Percentiles rank a stretch among this genome's conserved stretches.
Conservation (phyloP, 1,284 basidiomycete genomes). For the Hemileia vastatrix region DNA sequence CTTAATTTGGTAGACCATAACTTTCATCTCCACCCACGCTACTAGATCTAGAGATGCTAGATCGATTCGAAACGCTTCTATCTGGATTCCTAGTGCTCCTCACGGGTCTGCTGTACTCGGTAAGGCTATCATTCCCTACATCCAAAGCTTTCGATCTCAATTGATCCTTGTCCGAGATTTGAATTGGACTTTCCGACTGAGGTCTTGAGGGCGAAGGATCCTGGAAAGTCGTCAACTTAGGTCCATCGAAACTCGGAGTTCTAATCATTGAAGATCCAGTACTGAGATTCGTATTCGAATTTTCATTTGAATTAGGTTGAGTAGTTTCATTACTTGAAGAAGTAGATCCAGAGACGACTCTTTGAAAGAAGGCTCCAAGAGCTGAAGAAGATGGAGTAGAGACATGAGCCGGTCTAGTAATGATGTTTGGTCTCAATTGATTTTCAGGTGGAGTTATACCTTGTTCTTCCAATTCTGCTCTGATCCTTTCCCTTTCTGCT, state of each 20-base stretch:
- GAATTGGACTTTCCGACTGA: constrained; percentile 25
- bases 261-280: no score
- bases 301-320: no score
- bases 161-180: constrained; percentile 26
- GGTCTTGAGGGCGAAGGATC: constrained; percentile 15
- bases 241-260: no score
- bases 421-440: constrained; percentile 25
- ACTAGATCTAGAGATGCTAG: constrained; percentile 8
- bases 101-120: constrained; percentile 6
- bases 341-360: no score
- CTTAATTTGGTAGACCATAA: constrained; percentile 23
- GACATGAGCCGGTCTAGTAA: constrained; percentile 13
- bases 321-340: no score
- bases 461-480: constrained; percentile 30
- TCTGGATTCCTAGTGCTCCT: constrained; percentile 24
- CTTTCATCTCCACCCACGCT: constrained; percentile 31
- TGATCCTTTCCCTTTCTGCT: constrained; percentile 33
- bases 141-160: constrained; percentile 21
- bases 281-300: no score
- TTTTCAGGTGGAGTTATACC: constrained; percentile 33
- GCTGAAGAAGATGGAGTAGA: no score
- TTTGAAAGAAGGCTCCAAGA: no score
- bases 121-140: constrained; percentile 12
- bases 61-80: constrained; percentile 25
- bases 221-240: no score